phyloP scores from a whole-genome alignment of 2,329 filamentous ascomycete species.

The Emergomyces orientalis region DNA sequence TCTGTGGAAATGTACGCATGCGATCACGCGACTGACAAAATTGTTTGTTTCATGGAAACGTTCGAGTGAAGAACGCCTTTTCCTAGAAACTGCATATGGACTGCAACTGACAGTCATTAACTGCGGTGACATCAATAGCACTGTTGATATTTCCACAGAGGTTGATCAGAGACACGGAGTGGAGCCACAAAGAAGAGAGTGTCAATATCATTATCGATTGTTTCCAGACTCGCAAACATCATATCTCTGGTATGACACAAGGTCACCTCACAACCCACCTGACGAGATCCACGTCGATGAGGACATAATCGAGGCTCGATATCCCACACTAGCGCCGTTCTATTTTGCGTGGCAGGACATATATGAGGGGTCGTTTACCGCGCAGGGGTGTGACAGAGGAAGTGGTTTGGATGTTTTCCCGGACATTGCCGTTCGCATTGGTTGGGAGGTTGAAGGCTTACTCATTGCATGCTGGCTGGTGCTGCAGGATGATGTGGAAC shows the following conservation, averaged over 20 bases:
- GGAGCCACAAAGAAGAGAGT: not conserved
- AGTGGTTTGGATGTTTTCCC: slow-evolving; percentile 6
- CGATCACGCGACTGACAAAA: not conserved
- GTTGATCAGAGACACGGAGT: not conserved
- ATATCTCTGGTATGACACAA: slow-evolving; percentile 7
- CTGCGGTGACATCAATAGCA: not conserved
- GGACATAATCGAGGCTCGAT: slow-evolving; percentile 7
- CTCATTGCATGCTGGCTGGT: slow-evolving; percentile 11
- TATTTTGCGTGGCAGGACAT: slow-evolving; percentile 10
- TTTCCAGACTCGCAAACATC: slow-evolving; percentile 10
- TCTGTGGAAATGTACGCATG: not conserved
- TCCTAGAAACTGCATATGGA: slow-evolving; percentile 1
- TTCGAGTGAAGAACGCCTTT: not conserved
- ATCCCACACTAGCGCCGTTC: slow-evolving; percentile 8
- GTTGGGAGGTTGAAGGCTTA: slow-evolving; percentile 10
- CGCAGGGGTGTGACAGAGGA: not conserved
- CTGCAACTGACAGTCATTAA: not conserved
- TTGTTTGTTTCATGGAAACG: not conserved
- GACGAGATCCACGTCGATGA: slow-evolving; percentile 5
- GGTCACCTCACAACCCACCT: not conserved
- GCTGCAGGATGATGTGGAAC: slow-evolving; percentile 9
- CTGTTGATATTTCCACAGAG: not conserved
- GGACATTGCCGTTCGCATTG: not conserved
- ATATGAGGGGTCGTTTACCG: slow-evolving; percentile 6
- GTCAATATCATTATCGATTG: slow-evolving; percentile 15